Conservation (phyloP, 306 rosid species). For the Begonia fuchsioides region DNA sequence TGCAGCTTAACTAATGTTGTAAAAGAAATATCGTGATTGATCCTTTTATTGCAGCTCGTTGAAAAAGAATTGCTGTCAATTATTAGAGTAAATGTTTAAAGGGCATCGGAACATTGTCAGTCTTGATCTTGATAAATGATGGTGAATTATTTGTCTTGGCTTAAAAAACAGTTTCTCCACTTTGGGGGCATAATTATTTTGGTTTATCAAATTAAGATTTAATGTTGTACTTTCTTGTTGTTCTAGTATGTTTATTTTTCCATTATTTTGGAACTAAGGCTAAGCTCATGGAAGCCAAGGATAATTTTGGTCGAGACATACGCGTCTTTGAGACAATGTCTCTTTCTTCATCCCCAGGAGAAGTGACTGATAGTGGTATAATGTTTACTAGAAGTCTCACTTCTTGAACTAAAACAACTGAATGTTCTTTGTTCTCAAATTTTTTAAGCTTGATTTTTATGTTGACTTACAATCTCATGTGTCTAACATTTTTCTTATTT, state of each 20-base stretch:
- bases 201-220: conserved; percentile 12
- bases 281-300: conserved; percentile 37
- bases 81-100: too few relatives aligned
- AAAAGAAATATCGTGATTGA: too few relatives aligned
- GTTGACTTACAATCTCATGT: too few relatives aligned
- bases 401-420: background rate
- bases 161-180: too few relatives aligned
- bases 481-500: background rate
- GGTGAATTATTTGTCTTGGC: too few relatives aligned
- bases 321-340: conserved; percentile 49
- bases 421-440: background rate
- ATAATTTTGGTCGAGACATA: conserved; percentile 58
- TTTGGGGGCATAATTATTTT: background rate
- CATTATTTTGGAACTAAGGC: conserved; percentile 27
- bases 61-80: too few relatives aligned
- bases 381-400: background rate
- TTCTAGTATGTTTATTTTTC: conserved; percentile 1
- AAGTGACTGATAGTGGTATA: conserved; percentile 28
- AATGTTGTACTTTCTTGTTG: conserved; percentile 3
- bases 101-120: too few relatives aligned
- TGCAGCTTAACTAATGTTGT: too few relatives aligned
- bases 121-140: too few relatives aligned
- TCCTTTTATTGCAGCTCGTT: too few relatives aligned
- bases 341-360: conserved; percentile 29
- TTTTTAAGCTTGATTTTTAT: background rate